Evolutionary conservation across 768 basidiomycete genomes (phyloP), one percentile per base, ranked within the genome.

Genomic region (Mycena metata): DNA sequence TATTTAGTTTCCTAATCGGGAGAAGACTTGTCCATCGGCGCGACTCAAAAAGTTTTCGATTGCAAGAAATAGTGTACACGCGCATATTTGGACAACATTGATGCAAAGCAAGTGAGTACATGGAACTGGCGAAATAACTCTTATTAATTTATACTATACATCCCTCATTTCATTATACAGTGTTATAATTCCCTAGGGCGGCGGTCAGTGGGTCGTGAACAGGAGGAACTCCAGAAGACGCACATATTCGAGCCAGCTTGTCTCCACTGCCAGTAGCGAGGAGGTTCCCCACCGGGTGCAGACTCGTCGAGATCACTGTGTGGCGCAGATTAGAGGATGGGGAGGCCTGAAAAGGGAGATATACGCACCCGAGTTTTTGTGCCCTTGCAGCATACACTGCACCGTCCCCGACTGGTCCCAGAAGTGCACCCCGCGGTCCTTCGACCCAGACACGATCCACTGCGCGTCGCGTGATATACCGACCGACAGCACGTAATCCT

Each of bases 391-490:
- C 92, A 98, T 95, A 75, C 95, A 92, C 78, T 99, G 96, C 75
- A 96, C 92, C 50, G 90, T 87, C 24, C 85, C 86, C 16, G 85
- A 86, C 72, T 87, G 84, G 76, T 96, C 94, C 91, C 94, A 95
- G 76, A 97, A 96, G 78, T 97, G 95, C 61, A 99, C 96, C 2
- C 95, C 93, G 17, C 98, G 92, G 78, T 99, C 98, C 81, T 98
- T 98, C 4, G 86, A 87, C 2, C 98, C 97, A 11, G 95, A 96
- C 12, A 98, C 96, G 74, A 99, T 92, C 94, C 96, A 89, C 71
- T 94, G 90, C 8, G 94, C 94, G 79, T 98, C 96, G 72, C 95
- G 92, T 52, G 94, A 95, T 60, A 96, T 93, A 19, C 60, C 75
- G 0, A 78, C 76, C 3, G 74, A 76, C 15, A 78, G 72, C 12